These are phyloP conservation scores for Nigrospora oryzae DNA, from an alignment of 2,329 filamentous ascomycete species.

Conservation along the genomic window DNA sequence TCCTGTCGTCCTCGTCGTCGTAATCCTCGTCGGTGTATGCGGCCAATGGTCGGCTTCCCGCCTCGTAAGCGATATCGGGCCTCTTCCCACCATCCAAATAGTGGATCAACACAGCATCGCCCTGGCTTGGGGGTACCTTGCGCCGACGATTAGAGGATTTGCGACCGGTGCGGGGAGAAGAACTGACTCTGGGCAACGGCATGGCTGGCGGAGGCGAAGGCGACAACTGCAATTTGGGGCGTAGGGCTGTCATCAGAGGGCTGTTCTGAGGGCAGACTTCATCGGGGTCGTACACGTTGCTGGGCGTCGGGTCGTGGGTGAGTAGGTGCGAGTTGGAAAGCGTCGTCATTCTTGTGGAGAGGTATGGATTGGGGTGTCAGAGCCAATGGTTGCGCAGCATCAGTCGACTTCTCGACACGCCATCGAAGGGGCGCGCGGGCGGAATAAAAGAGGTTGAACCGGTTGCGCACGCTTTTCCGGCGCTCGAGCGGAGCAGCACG, in stretches of 20 bases:
- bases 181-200: slow-evolving; percentile 34
- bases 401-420: slow-evolving; percentile 5
- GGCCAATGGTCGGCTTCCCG: slow-evolving; percentile 43
- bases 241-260: slow-evolving; percentile 28
- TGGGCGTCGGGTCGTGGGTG: slow-evolving; percentile 21
- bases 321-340: slow-evolving; percentile 15
- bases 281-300: slow-evolving; percentile 37
- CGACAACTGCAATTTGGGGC: slow-evolving; percentile 38
- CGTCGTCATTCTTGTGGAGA: slow-evolving; percentile 21
- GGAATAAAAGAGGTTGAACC: no score
- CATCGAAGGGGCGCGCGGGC: neutral
- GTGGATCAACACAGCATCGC: slow-evolving; percentile 59
- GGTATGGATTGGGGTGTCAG: slow-evolving; percentile 11
- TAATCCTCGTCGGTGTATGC: slow-evolving; percentile 33
- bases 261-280: slow-evolving; percentile 33
- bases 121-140: slow-evolving; percentile 48
- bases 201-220: slow-evolving; percentile 40
- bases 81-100: slow-evolving; percentile 55
- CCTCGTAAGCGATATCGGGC: slow-evolving; percentile 54
- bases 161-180: slow-evolving; percentile 26
- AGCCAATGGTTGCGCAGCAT: slow-evolving; percentile 23
- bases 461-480: no score
- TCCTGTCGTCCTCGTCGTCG: slow-evolving; percentile 20
- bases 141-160: slow-evolving; percentile 43
- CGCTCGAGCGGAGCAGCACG: no score